Percentiles rank a stretch among this genome's conserved stretches.
Evolutionary conservation across 345 rosid genomes (phyloP).

Genomic region (Gynandropsis gynandra): DNA sequence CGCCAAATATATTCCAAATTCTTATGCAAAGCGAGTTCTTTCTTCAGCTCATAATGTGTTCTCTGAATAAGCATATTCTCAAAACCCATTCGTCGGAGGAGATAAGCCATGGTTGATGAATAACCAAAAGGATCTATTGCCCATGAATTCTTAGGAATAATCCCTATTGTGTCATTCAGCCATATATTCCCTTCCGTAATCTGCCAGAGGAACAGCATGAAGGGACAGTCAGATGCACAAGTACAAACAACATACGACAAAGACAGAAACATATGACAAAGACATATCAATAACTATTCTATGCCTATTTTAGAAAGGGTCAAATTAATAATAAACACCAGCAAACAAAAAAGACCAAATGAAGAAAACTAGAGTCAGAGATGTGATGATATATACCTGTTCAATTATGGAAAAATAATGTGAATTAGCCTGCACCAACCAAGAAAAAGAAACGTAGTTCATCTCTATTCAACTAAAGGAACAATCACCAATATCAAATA

Average conservation of each 20-base stretch:
- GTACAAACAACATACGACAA: not conserved
- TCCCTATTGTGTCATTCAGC: constrained; percentile 86
- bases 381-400: constrained; percentile 44
- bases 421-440: constrained; percentile 83
- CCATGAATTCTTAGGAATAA: constrained; percentile 94
- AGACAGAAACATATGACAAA: constrained; percentile 1
- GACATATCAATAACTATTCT: constrained; percentile 6
- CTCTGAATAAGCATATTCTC: constrained; percentile 99
- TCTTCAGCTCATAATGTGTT: constrained; percentile 97
- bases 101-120: constrained; percentile 96
- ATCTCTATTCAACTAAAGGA: constrained; percentile 1
- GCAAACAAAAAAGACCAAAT: not conserved
- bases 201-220: constrained; percentile 31
- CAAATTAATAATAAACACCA: constrained; percentile 6
- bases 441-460: constrained; percentile 20
- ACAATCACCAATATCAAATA: constrained; percentile 8
- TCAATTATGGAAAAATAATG: constrained; percentile 93
- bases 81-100: constrained; percentile 95
- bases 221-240: constrained; percentile 8
- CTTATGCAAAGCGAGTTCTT: constrained; percentile 83
- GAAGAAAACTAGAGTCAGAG: constrained; percentile 1
- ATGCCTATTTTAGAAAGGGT: not conserved
- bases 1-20: constrained; percentile 94
- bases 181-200: constrained; percentile 91
- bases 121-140: constrained; percentile 98